Conservation (phyloP, 2,329 filamentous ascomycete genomes). For the Dactylellina leptospora region DNA sequence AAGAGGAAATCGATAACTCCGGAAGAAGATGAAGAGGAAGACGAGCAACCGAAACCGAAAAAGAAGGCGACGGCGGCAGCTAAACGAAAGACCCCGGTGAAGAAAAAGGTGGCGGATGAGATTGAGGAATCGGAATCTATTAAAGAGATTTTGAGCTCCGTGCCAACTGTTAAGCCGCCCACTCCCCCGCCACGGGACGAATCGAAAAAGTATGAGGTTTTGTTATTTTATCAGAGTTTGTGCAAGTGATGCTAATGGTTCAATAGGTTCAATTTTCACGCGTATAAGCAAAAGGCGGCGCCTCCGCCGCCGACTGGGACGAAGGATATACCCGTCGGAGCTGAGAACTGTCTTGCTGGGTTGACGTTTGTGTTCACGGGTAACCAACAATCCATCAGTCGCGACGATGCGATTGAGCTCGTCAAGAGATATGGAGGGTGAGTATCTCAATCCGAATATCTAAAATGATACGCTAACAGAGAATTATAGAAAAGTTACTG, state of each 20-base stretch:
- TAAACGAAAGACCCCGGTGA: constrained; percentile 67
- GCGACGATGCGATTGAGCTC: constrained; percentile 83
- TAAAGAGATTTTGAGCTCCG: constrained; percentile 85
- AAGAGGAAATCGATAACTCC: constrained; percentile 57
- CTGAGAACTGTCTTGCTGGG: constrained; percentile 87
- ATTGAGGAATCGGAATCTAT: constrained; percentile 73
- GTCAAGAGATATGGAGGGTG: constrained; percentile 86
- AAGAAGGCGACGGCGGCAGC: constrained; percentile 59
- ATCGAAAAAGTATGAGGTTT: constrained; percentile 65
- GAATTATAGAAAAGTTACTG: constrained; percentile 74
- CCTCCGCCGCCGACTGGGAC: constrained; percentile 71
- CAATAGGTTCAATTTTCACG: constrained; percentile 76
- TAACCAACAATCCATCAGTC: constrained; percentile 78
- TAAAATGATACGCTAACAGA: constrained; percentile 21
- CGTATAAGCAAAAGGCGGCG: constrained; percentile 66
- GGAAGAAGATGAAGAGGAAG: constrained; percentile 59
- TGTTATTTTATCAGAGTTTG: neutral
- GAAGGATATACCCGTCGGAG: constrained; percentile 79
- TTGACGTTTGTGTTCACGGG: constrained; percentile 96
- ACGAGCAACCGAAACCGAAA: constrained; percentile 56
- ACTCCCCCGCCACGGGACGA: constrained; percentile 78
- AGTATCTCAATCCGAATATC: neutral
- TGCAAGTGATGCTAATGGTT: neutral
- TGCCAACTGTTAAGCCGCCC: constrained; percentile 82
- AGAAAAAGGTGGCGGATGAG: constrained; percentile 72